Conservation (phyloP, 106 monocot species). For the Xerophyta viscosa region DNA sequence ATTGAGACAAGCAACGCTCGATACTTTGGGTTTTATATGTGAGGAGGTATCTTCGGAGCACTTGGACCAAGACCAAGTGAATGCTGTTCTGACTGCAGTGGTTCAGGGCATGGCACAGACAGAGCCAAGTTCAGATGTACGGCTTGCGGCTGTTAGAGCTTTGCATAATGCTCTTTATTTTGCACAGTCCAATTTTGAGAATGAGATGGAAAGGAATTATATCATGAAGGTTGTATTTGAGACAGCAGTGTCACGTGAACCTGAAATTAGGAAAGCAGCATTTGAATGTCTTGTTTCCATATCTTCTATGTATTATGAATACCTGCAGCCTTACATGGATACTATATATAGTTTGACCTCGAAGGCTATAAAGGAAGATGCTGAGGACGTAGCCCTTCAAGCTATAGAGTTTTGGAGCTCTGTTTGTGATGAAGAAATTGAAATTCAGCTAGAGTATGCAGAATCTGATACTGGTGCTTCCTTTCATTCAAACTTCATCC, state of each 20-base stretch:
- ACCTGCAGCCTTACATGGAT: slow-evolving; percentile 58
- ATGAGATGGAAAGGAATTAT: slow-evolving; percentile 74
- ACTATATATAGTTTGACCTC: slow-evolving; percentile 55
- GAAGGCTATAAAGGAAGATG: slow-evolving; percentile 64
- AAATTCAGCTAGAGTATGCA: slow-evolving; percentile 58
- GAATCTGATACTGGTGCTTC: slow-evolving; percentile 22
- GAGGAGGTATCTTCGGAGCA: slow-evolving; percentile 64
- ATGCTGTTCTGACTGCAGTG: slow-evolving; percentile 75
- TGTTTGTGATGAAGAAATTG: slow-evolving; percentile 81
- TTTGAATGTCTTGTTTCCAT: slow-evolving; percentile 79
- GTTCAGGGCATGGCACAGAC: slow-evolving; percentile 74
- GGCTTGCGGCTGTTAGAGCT: slow-evolving; percentile 60
- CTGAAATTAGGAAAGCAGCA: slow-evolving; percentile 59
- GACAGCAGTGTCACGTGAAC: slow-evolving; percentile 49
- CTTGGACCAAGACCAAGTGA: slow-evolving; percentile 78
- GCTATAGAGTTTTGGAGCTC: slow-evolving; percentile 90
- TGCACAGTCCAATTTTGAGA: slow-evolving; percentile 71
- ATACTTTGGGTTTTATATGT: slow-evolving; percentile 75
- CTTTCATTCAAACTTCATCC: slow-evolving; percentile 42
- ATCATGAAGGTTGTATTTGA: slow-evolving; percentile 79
- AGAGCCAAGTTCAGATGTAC: slow-evolving; percentile 47
- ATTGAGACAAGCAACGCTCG: slow-evolving; percentile 66
- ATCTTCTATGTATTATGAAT: slow-evolving; percentile 61
- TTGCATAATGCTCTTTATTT: slow-evolving; percentile 83
- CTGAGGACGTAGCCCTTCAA: slow-evolving; percentile 79